Evolutionary conservation across 768 basidiomycete species (phyloP), one percentile per base, ranked within the genome.

Genomic region (Leccinum uliginosum): DNA sequence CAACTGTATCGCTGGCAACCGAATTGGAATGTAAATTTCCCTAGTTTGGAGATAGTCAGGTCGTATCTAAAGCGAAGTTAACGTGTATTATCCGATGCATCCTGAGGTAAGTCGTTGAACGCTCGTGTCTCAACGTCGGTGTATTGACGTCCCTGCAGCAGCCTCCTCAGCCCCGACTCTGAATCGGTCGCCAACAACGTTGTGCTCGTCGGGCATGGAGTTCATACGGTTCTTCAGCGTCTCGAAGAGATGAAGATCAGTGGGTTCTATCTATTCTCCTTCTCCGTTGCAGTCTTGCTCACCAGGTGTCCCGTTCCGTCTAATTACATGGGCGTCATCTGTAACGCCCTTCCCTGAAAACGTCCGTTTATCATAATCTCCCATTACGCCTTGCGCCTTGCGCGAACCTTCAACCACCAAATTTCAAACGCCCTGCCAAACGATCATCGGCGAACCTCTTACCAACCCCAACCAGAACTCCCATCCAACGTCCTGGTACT

Each of bases 241-340:
- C 74, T 92, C 35, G 86, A 89, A 52, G 88, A 91, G 48, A 85
- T 91, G 81, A 85, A 83, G 72, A 88, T 91, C 65, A 87, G 90
- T 91, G 65, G 65, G 87, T 70, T 23, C 23, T 9, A 15, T 23
- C 3, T 8, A 11, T 34, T 32, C 51, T n/a, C 32, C 45, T 24
- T 43, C 19, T 4, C 14, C 3, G 43, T 30, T 43, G 38, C 26
- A 4, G 17, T 30, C 19, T 12, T 8, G 27, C 48, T 48, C 24
- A 54, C 17, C n/a, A 34, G 10, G 45, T 48, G 0, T 6, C 35
- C 45, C 19, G 32, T 51, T 38, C 44, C 54, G 44, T 17, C 14
- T 38, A 51, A 32, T 21, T 8, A 43, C n/a, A 15, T 15, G 9
- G 17, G 3, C 14, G 8, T 19, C 17, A 29, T 27, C 27, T 15